Base-by-base conservation (phyloP, 139 green algal genomes). In the Chlorella sp. region DNA sequence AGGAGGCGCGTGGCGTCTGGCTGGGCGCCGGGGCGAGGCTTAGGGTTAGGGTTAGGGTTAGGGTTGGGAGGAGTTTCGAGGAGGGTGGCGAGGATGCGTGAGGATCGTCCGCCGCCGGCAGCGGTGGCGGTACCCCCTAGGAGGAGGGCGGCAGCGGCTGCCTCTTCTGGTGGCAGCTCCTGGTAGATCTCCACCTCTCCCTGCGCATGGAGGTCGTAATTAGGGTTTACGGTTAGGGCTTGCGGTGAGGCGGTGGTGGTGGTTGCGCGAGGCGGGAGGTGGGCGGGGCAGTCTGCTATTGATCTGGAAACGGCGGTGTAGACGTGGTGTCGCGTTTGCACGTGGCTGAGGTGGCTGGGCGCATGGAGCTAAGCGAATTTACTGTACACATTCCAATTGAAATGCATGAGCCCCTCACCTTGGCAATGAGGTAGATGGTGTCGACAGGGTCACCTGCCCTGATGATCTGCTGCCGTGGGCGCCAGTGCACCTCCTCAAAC, bases 141-240 rank as follows among this genome's bases (percentile, higher is more conserved):
- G 10, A 55, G 42, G 10, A 55, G 10, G 42, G 42, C 42, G 42
- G 42, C 42, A 55, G 42, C 42, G 42, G 42, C 63, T 20, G 32
- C 63, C 63, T 69, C 74, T 17, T 80, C 68, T 23, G 50, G 68
- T 5, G 27, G 32, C 24, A 80, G 60, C 59, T 80, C 68, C 30
- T 75, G 68, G 74, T 75, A 80, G 36, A 80, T 80, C 68, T 80
- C 74, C 68, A 80, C 74, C 61, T 75, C 74, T 23, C 74, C 74
- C 0, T 68, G 32, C 23, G 55, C 72, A 49, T 10, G 10, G n/a
- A n/a, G n/a, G n/a, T n/a, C n/a, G n/a, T n/a, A n/a, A n/a, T n/a
- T n/a, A n/a, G n/a, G n/a, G n/a, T n/a, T n/a, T n/a, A n/a, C n/a
- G n/a, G n/a, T n/a, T n/a, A n/a, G n/a, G n/a, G n/a, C n/a, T n/a